These are phyloP conservation scores for Candida ovalis DNA, from an alignment of 805 yeast genomes.

Conservation along the genomic window DNA sequence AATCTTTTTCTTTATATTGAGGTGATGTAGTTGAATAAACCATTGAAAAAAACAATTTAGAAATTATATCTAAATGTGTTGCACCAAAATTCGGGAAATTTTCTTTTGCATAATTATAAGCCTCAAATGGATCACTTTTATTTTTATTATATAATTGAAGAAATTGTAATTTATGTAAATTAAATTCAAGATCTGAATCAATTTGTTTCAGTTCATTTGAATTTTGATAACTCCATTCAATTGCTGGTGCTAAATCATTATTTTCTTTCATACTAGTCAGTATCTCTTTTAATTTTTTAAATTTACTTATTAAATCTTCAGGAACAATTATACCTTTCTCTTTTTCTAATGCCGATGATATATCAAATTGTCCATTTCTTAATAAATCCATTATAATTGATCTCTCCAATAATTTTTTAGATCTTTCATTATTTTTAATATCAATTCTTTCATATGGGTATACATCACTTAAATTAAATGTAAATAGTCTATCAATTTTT, in stretches of 20 bases:
- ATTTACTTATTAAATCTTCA: constrained; percentile 30
- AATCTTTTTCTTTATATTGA: constrained; percentile 4
- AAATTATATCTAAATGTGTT: constrained; percentile 38
- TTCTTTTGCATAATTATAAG: constrained; percentile 42
- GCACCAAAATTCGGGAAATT: constrained; percentile 38
- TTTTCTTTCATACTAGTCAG: constrained; percentile 32
- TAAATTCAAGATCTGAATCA: constrained; percentile 44
- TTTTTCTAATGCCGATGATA: constrained; percentile 23
- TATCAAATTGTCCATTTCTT: constrained; percentile 29
- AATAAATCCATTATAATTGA: constrained; percentile 31
- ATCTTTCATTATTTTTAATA: constrained; percentile 6
- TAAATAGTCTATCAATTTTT: constrained; percentile 26
- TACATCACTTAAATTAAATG: constrained; percentile 21
- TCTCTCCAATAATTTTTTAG: constrained; percentile 20
- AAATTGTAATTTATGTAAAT: constrained; percentile 41
- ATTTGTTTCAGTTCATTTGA: constrained; percentile 23
- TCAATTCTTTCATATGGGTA: constrained; percentile 24
- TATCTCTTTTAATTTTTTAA: constrained; percentile 41
- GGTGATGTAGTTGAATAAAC: constrained; percentile 16
- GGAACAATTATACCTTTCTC: constrained; percentile 29
- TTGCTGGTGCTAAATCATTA: constrained; percentile 41
- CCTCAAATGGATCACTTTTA: constrained; percentile 25
- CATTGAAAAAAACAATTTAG: constrained; percentile 41
- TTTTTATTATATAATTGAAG: constrained; percentile 27
- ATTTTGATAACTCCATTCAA: constrained; percentile 42